Conservation (phyloP, 306 rosid species). For the Quercus ilex region DNA sequence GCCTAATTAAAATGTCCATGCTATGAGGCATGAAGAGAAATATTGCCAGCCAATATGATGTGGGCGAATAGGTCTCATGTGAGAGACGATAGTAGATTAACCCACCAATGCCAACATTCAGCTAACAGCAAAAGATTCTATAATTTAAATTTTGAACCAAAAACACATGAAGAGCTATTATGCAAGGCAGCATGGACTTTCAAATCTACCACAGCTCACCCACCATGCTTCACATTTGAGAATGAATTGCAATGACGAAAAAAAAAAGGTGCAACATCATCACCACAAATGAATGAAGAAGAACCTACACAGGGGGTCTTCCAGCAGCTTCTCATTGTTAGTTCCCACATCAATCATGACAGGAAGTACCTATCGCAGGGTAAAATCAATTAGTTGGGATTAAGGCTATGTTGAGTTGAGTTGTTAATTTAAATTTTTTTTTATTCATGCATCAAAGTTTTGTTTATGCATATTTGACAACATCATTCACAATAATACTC, state of each 20-base stretch:
- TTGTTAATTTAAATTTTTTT: neutral
- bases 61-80: too few relatives aligned
- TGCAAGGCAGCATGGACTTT: too few relatives aligned
- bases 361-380: constrained; percentile 73
- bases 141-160: too few relatives aligned
- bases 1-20: neutral
- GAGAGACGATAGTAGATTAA: too few relatives aligned
- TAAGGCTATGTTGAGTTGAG: neutral
- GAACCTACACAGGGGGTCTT: constrained; percentile 82
- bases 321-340: constrained; percentile 75
- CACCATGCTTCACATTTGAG: too few relatives aligned
- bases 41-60: too few relatives aligned
- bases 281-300: constrained; percentile 19
- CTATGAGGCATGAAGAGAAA: neutral
- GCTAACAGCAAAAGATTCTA: too few relatives aligned
- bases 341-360: constrained; percentile 99
- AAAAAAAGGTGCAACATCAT: neutral
- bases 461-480: constrained; percentile 8
- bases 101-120: too few relatives aligned
- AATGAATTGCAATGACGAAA: too few relatives aligned
- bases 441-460: neutral
- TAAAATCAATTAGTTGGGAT: neutral
- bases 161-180: too few relatives aligned
- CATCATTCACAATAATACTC: neutral
- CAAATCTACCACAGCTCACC: too few relatives aligned